A percentile compares a stretch with the other conserved stretches of the same genome.
Evolutionary conservation across 352 stramenopile genomes (phyloP).

Genomic region (Globisporangium cylindrosporum): DNA sequence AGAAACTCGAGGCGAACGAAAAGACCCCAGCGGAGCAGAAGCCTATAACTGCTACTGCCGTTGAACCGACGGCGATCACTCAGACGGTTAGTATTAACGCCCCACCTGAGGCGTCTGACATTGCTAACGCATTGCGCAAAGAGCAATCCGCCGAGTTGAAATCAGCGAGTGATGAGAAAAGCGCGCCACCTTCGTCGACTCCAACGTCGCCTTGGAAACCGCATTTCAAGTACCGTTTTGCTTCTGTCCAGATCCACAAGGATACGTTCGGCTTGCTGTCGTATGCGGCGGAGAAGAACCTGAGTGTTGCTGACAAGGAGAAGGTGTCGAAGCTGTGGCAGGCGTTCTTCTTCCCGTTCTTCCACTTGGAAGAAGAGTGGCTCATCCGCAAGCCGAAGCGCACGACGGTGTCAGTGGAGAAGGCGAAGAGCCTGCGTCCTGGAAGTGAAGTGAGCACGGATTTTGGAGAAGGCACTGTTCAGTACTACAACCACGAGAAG

Average conservation of each 20-base stretch:
- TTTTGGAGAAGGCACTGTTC: constrained; percentile 79
- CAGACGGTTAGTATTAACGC: constrained; percentile 27
- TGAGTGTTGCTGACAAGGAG: constrained; percentile 78
- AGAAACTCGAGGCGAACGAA: constrained; percentile 70
- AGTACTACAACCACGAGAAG: constrained; percentile 67
- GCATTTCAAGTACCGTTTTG: constrained; percentile 73
- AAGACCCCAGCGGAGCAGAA: constrained; percentile 28
- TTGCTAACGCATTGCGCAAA: constrained; percentile 63
- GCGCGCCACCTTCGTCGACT: constrained; percentile 7
- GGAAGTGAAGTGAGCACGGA: constrained; percentile 77
- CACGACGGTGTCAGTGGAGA: constrained; percentile 59
- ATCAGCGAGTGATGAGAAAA: constrained; percentile 8
- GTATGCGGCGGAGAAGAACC: constrained; percentile 81
- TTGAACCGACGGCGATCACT: background rate
- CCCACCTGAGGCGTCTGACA: constrained; percentile 47
- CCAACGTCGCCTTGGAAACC: constrained; percentile 42
- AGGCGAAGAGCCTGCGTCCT: constrained; percentile 56
- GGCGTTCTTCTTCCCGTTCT: constrained; percentile 83
- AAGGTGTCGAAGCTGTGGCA: constrained; percentile 86
- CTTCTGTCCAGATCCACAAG: constrained; percentile 81
- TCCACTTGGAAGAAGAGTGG: constrained; percentile 81
- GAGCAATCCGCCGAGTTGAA: constrained; percentile 29
- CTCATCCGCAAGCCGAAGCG: constrained; percentile 73
- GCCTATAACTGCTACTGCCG: background rate
- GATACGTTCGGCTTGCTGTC: constrained; percentile 76